Evolutionary conservation across 257 asterid genomes (phyloP).

Genomic region (Lithospermum erythrorhizon): DNA sequence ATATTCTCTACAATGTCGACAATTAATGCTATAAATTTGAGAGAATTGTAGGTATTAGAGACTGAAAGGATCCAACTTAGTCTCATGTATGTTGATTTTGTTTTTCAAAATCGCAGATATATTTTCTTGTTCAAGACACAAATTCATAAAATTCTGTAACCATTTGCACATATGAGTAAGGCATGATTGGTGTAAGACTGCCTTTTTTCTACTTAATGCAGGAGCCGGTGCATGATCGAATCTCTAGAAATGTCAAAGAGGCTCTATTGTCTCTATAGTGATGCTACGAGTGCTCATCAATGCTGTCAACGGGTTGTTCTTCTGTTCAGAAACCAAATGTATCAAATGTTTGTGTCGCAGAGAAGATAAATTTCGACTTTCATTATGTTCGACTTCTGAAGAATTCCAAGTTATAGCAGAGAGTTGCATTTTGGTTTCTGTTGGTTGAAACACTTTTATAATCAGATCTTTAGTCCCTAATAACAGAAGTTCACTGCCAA

Average conservation of each 20-base stretch:
- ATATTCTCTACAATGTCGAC: not conserved
- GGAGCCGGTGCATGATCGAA: conserved; percentile 74
- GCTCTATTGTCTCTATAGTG: conserved; percentile 44
- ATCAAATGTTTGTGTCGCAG: too few relatives aligned
- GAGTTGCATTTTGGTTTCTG: too few relatives aligned
- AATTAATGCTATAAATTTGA: not conserved
- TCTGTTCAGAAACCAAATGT: too few relatives aligned
- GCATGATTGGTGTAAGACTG: not conserved
- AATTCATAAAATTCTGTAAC: not conserved
- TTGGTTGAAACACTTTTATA: too few relatives aligned
- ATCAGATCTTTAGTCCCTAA: too few relatives aligned
- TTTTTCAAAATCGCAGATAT: conserved; percentile 39
- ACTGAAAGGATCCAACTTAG: not conserved
- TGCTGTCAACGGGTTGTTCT: too few relatives aligned
- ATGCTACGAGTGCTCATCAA: not conserved
- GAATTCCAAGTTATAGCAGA: too few relatives aligned
- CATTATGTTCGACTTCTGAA: not conserved
- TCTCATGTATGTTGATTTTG: not conserved
- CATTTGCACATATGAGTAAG: not conserved
- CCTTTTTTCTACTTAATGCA: conserved; percentile 23
- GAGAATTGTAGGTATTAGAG: not conserved
- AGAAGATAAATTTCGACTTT: too few relatives aligned
- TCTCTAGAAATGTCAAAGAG: conserved; percentile 46
- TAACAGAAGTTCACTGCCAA: too few relatives aligned
- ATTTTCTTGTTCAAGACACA: conserved; percentile 72